Evolutionary conservation across 225 moss, liverwort and hornwort genomes (phyloP).

Genomic region (Pleurozium schreberi): DNA sequence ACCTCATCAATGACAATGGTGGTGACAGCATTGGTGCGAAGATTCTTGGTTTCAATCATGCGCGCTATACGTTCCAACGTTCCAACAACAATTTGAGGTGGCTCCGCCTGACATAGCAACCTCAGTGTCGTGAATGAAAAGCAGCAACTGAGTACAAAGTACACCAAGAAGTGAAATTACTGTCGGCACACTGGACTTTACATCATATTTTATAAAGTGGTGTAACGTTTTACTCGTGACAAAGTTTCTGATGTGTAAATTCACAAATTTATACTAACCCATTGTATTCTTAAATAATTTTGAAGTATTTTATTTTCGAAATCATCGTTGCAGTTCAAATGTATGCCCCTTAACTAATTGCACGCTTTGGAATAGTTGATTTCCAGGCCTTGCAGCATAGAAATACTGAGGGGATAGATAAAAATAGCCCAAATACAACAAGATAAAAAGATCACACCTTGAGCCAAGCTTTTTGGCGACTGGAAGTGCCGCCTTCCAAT

Average conservation of each 20-base stretch:
- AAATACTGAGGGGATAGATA: not conserved
- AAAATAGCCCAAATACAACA: not conserved
- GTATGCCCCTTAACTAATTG: not conserved
- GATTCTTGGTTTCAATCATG: slow-evolving; percentile 75
- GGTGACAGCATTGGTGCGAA: slow-evolving; percentile 71
- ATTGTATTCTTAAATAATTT: not conserved
- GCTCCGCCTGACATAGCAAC: slow-evolving; percentile 56
- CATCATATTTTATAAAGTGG: not conserved
- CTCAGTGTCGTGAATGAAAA: not conserved
- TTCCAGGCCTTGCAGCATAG: not conserved
- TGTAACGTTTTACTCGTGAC: not conserved
- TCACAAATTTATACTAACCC: not conserved
- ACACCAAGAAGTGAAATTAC: not conserved
- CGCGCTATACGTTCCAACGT: slow-evolving; percentile 78
- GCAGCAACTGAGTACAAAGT: not conserved
- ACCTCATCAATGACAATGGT: slow-evolving; percentile 95
- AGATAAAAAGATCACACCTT: slow-evolving; percentile 37
- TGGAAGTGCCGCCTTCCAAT: slow-evolving; percentile 83
- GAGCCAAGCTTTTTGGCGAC: slow-evolving; percentile 96
- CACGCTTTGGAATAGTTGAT: not conserved
- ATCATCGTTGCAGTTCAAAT: not conserved
- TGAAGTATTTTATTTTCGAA: not conserved
- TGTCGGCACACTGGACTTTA: not conserved
- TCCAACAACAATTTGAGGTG: slow-evolving; percentile 90
- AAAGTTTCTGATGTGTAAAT: not conserved